Base-by-base conservation (phyloP, 495 filamentous ascomycete species). In the Cercophora newfieldiana region DNA sequence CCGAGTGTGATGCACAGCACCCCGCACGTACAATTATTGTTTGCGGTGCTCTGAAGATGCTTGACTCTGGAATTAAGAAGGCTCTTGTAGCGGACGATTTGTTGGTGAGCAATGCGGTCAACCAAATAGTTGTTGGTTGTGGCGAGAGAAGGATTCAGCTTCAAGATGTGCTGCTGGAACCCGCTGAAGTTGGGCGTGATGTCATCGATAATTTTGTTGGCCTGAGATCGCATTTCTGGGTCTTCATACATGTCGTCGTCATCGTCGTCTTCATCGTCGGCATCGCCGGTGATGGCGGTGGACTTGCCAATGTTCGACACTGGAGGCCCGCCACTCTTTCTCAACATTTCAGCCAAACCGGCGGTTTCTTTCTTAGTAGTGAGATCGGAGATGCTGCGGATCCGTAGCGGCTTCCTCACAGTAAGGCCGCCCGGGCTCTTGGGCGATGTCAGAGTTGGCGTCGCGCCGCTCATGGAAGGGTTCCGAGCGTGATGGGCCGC, bases 101-200 rank as follows among this genome's bases (percentile, higher is more conserved):
- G 91, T 71, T 96, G 92, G 63, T 89, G 80, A 0, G 90, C 91
- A 68, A 97, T 89, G 51, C 94, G 87, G n/a, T 94, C 89, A 19
- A 94, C 84, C 68, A 97, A 79, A 71, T 85, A 91, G 19, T 79
- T 83, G 56, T 86, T 81, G 3, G 30, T 44, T 8, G 48, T 56
- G 24, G 69, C 72, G 59, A 86, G 76, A 2, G 66, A 49, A 14
- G 93, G 91, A 68, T 94, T 94, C 31, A 93, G 76, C 68, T 86
- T 81, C 66, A 86, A 79, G 21, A 96, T 85, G 74, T 97, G 91
- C 12, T 84, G 79, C 66, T 87, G 87, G 77, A 97, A 97, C 4
- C 93, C 93, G 59, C 88, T 86, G 19, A 86, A 76, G 7, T 87
- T 94, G 4, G 94, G 92, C 24, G 88, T 81, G 61, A 91, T 90